Percentiles rank a stretch among this genome's conserved stretches.
phyloP scores from a whole-genome alignment of 192 early-diverging fungal species.

The Chytriomyces hyalinus region DNA sequence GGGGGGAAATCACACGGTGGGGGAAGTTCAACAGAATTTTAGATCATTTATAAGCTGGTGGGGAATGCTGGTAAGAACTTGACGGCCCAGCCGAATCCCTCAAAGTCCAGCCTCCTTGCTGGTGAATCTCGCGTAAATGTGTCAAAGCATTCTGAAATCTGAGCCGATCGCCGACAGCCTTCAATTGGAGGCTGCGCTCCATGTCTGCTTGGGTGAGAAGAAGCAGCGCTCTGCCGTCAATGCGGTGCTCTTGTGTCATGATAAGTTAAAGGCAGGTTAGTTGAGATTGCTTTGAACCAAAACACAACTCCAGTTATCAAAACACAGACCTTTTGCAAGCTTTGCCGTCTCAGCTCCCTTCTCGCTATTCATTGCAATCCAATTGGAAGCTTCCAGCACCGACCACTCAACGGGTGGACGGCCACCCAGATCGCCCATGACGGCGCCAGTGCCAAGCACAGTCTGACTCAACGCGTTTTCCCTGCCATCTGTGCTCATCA shows the following conservation, averaged over 20 bases:
- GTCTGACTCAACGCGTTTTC: neutral
- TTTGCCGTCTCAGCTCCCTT: neutral
- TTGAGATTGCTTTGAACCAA: neutral
- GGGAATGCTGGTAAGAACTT: no score
- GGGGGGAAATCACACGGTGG: no score
- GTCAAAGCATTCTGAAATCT: neutral
- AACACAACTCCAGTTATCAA: neutral
- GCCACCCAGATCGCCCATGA: neutral
- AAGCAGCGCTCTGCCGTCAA: slow-evolving; percentile 3
- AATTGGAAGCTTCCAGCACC: neutral
- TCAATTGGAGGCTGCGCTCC: neutral
- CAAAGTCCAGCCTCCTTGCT: neutral
- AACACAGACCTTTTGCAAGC: neutral
- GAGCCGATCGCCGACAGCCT: neutral
- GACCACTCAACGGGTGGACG: neutral
- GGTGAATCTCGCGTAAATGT: neutral
- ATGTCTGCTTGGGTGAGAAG: slow-evolving; percentile 1
- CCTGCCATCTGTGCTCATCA: neutral
- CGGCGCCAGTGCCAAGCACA: neutral
- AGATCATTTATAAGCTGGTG: no score
- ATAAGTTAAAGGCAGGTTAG: neutral
- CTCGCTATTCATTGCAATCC: neutral
- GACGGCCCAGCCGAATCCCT: neutral
- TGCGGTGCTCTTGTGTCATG: slow-evolving; percentile 9
- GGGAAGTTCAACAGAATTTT: no score